Evolutionary conservation across 441 rosid species (phyloP), one percentile per base, ranked within the genome.

Genomic region (Gossypium davidsonii): DNA sequence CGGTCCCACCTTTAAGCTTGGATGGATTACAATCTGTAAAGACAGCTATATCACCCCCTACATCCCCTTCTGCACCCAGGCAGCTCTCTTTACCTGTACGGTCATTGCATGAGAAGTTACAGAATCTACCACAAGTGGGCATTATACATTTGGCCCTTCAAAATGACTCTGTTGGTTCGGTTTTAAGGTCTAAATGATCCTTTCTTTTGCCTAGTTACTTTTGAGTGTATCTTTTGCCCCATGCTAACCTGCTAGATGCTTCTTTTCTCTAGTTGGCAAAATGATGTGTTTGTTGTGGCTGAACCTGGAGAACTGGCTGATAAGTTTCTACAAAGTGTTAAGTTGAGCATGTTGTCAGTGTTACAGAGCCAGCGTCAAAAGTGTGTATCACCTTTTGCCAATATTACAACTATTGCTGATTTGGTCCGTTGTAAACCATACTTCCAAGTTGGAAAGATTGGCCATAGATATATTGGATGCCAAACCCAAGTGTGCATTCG

Each of bases 221-320:
- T 48, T 39, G 23, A 44, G 49, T 77, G 70, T 74, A 57, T 51
- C 74, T 78, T 60, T 59, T 59, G 70, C 18, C 71, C 10, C 60
- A 37, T 61, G 34, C 74, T 84, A 58, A 85, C 74, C 46, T 79
- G 58, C 62, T 73, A 26, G 23, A 34, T 74, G 71, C 49, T 71
- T 79, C 8, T 58, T 76, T 71, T 71, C 78, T 80, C 44, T 71
- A 90, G 96, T 79, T 95, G 98, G 98, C 97, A 95, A 81, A 95
- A 90, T 79, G 99, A 92, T 75, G 99, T 95, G 17, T 90, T 92
- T 85, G 99, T 92, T 76, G 98, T 95, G 67, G 97, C 97, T 64
- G 99, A 95, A 81, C 99, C 99, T 70, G 99, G 99, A 74, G 99
- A 89, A 73, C 92, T 85, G 21, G 96, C 98, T 0, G 91, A 90